Percentiles rank a stretch among this genome's conserved stretches.
These are phyloP conservation scores for Aspergillus sp. DNA, from an alignment of 2,329 filamentous ascomycete genomes.

Conservation along the genomic window DNA sequence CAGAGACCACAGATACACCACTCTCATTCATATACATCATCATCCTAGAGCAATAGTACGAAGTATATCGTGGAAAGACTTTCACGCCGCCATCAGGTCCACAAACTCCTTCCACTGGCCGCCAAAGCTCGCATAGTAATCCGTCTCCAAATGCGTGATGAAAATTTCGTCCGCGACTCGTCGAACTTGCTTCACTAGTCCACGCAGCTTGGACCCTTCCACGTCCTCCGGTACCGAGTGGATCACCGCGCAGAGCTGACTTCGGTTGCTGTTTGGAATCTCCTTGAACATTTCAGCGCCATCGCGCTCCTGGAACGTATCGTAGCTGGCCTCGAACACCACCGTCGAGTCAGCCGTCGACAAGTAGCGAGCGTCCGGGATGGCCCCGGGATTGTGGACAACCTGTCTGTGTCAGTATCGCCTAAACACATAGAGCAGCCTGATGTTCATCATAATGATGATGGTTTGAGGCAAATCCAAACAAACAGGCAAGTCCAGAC, in stretches of 20 bases:
- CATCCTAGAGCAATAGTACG: slow-evolving; percentile 1
- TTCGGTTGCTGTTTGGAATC: slow-evolving; percentile 31
- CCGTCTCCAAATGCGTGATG: slow-evolving; percentile 36
- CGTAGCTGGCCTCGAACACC: slow-evolving; percentile 45
- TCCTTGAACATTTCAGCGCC: slow-evolving; percentile 30
- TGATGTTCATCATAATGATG: not conserved
- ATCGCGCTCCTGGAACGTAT: slow-evolving; percentile 34
- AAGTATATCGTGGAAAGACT: not conserved
- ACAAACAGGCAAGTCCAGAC: not conserved
- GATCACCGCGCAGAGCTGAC: slow-evolving; percentile 35
- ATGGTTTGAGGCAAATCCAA: not conserved
- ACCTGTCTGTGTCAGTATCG: slow-evolving; percentile 22
- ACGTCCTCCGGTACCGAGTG: slow-evolving; percentile 36
- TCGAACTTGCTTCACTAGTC: slow-evolving; percentile 35
- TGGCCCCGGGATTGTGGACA: slow-evolving; percentile 47
- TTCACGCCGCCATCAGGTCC: slow-evolving; percentile 27
- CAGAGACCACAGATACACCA: too few species aligned
- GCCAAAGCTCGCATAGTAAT: slow-evolving; percentile 43
- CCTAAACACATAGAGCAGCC: too few species aligned
- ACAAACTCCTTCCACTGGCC: slow-evolving; percentile 37
- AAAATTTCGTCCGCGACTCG: slow-evolving; percentile 38
- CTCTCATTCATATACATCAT: slow-evolving; percentile 5
- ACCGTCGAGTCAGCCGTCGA: slow-evolving; percentile 44
- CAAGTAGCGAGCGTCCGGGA: slow-evolving; percentile 42
- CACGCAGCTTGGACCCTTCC: slow-evolving; percentile 26